Evolutionary conservation across 495 filamentous ascomycete genomes (phyloP).

Genomic region (Aspergillus steynii): DNA sequence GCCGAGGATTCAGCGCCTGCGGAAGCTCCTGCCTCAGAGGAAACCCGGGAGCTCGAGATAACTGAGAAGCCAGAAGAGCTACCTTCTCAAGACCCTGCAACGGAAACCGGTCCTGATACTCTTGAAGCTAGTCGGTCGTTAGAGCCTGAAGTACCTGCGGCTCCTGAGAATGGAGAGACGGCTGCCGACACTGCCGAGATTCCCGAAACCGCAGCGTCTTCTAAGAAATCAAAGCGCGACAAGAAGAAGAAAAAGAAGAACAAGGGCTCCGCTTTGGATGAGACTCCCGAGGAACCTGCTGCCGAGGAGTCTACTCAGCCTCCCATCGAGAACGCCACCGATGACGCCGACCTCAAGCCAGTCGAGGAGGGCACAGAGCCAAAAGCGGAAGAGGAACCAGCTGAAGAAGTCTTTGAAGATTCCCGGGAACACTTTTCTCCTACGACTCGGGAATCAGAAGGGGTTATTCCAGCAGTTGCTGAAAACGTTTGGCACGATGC

Average conservation of each 20-base stretch:
- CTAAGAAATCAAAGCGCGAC: slow-evolving; percentile 38
- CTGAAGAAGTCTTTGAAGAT: not conserved
- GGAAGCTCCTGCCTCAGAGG: not conserved
- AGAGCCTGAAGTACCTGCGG: slow-evolving; percentile 2
- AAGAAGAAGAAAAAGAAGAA: slow-evolving; percentile 41
- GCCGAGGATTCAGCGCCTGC: not conserved
- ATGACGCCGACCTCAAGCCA: not conserved
- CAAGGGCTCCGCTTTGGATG: slow-evolving; percentile 19
- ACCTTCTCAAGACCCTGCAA: not conserved
- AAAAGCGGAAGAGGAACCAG: not conserved
- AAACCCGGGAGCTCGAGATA: not conserved
- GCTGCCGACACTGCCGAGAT: not conserved
- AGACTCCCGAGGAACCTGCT: slow-evolving; percentile 9
- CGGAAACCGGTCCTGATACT: not conserved
- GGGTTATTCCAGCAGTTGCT: not conserved
- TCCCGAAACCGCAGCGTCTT: slow-evolving; percentile 16
- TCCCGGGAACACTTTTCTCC: not conserved
- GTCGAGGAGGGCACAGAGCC: not conserved
- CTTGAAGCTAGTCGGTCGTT: not conserved
- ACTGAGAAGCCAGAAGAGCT: not conserved
- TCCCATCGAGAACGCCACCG: not conserved
- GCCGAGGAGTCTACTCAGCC: slow-evolving; percentile 1
- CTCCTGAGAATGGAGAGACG: slow-evolving; percentile 13
- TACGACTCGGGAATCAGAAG: not conserved
- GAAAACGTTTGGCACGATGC: not conserved